Evolutionary conservation across 2,329 filamentous ascomycete species (phyloP), one percentile per base, ranked within the genome.

Genomic region (Colletotrichum theobromicola): DNA sequence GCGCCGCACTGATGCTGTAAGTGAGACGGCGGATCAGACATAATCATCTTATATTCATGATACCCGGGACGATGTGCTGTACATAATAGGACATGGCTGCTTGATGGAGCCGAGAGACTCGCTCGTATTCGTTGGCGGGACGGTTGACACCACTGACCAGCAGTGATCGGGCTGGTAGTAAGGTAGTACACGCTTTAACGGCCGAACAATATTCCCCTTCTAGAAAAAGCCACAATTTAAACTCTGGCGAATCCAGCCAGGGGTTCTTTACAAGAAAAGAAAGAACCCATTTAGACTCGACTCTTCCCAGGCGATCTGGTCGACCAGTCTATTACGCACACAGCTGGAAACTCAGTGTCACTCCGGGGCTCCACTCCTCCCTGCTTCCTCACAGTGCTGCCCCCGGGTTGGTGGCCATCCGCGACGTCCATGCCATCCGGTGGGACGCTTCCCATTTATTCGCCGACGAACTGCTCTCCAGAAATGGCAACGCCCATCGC

Each of bases 1-100:
- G 77, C 30, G 78, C 82, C 57, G 81, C 81, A 68, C 67, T 83
- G 74, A 62, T 80, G n/a, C n/a, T 82, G 10, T 84, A 75, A 79
- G 24, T 67, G 34, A 21, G 30, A 70, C 46, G 24, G n/a, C 24
- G 55, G 28, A 65, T 42, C 21, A 67, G 53, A 55, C 37, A 18
- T 50, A 21, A 18, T n/a, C 30, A 26, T 21, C 30, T 32, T 50
- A 50, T n/a, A 5, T 67, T 62, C 24, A 50, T 68, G 69, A 75
- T 75, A 75, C 72, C 74, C 74, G 18, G 16, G 68, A 35, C 53
- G 42, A 67, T n/a, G 50, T 42, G 50, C 28, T 66, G 70, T 69
- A 75, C 34, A 37, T 57, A 34, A 32, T 37, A 37, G 30, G n/a
- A 32, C 18, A 24, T 46, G 57, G 42, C 62, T 66, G 30, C 55